Percentiles rank a stretch among this genome's conserved stretches.
Conservation (phyloP, 176 grass and related monocot species). For the Aegilops longissima region DNA sequence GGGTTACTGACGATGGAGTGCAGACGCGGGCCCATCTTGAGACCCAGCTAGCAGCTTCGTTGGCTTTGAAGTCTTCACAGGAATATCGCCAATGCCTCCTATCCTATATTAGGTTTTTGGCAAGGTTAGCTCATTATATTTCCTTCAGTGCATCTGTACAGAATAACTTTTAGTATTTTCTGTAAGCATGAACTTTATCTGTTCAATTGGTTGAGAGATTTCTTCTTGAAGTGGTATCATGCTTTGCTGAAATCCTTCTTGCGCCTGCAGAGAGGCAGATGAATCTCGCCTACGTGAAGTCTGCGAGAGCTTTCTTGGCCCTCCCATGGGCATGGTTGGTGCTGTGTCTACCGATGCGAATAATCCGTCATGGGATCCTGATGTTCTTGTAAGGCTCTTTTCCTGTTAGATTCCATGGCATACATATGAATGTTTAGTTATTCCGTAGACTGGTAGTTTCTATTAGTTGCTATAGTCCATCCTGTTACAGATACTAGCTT, state of each 20-base stretch:
- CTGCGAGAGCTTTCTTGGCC: conserved; percentile 91
- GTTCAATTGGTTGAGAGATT: background rate
- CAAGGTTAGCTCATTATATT: conserved; percentile 52
- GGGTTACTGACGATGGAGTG: conserved; percentile 75
- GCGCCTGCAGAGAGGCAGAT: conserved; percentile 72
- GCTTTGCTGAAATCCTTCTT: background rate
- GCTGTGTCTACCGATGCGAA: conserved; percentile 35
- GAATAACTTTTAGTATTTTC: background rate
- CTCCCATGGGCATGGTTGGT: conserved; percentile 57
- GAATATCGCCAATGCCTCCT: conserved; percentile 90
- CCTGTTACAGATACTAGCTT: background rate
- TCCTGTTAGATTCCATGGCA: background rate
- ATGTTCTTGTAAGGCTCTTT: conserved; percentile 75
- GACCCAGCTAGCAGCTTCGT: conserved; percentile 76
- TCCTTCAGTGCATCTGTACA: background rate
- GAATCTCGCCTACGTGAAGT: conserved; percentile 82
- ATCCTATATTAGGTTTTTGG: conserved; percentile 86
- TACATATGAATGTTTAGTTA: background rate
- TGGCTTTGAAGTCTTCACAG: conserved; percentile 83
- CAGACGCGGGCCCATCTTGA: conserved; percentile 93
- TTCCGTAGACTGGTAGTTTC: background rate
- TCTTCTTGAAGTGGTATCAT: background rate
- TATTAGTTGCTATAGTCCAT: background rate
- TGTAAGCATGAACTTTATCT: conserved; percentile 3
- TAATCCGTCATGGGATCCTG: conserved; percentile 69